Conservation (phyloP, 129 eudicot species). For the sunflower (Helianthus annuus) region DNA sequence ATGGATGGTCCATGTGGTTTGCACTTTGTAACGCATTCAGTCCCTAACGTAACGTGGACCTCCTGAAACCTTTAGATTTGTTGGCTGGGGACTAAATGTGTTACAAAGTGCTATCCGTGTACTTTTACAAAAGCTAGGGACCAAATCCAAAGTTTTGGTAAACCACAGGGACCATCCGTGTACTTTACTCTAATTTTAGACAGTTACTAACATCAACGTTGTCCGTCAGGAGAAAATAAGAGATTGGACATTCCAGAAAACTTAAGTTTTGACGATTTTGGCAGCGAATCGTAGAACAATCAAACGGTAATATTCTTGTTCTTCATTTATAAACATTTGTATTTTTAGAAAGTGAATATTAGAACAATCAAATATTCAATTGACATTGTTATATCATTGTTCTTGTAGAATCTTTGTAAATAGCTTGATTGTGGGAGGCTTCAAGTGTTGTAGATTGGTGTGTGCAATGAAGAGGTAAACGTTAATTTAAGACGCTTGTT, state of each 20-base stretch:
- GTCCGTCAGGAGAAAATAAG: conserved; percentile 56
- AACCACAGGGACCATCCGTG: too few relatives aligned
- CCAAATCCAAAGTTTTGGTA: too few relatives aligned
- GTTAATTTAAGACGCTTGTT: conserved; percentile 31
- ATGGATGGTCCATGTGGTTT: too few relatives aligned
- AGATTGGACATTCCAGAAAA: conserved; percentile 61
- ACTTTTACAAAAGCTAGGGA: too few relatives aligned
- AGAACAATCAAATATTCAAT: too few relatives aligned
- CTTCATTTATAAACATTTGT: neutral
- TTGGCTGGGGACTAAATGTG: too few relatives aligned
- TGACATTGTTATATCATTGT: neutral
- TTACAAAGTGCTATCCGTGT: too few relatives aligned
- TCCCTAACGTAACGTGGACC: too few relatives aligned
- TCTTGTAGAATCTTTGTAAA: conserved; percentile 36
- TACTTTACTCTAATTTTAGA: too few relatives aligned
- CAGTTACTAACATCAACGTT: conserved; percentile 3
- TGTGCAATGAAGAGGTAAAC: conserved; percentile 43
- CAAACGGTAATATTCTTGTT: conserved; percentile 32
- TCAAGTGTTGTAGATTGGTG: conserved; percentile 32
- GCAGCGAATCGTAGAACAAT: conserved; percentile 45
- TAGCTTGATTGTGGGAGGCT: conserved; percentile 25
- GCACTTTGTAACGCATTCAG: too few relatives aligned
- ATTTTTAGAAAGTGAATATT: neutral
- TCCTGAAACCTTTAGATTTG: too few relatives aligned
- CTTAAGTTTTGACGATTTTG: conserved; percentile 54